Percentiles rank a stretch among this genome's conserved stretches.
Evolutionary conservation across 169 alveolate species (phyloP).

Genomic region (Babesia gibsoni): DNA sequence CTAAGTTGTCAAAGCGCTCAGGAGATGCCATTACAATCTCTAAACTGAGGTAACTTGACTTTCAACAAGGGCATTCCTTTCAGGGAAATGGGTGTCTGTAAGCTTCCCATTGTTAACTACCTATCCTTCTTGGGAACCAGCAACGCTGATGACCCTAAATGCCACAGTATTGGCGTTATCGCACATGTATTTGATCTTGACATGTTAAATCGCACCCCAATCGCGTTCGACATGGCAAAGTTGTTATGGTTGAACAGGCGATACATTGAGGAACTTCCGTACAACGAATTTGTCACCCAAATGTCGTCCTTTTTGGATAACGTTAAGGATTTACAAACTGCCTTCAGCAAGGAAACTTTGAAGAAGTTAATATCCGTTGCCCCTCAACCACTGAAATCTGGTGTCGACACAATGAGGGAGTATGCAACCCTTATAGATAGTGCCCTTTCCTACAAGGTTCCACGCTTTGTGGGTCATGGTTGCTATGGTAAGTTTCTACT

Average conservation of each 20-base stretch:
- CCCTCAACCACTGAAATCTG: neutral
- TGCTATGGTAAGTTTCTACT: neutral
- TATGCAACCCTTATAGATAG: neutral
- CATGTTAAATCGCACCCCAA: conserved; percentile 23
- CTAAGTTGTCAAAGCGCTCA: conserved; percentile 48
- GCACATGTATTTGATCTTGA: conserved; percentile 26
- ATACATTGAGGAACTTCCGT: conserved; percentile 12
- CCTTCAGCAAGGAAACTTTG: neutral
- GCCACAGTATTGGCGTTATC: conserved; percentile 10
- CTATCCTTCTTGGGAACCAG: conserved; percentile 52
- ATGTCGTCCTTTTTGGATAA: neutral
- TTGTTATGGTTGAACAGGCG: conserved; percentile 39
- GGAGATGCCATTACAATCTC: conserved; percentile 13
- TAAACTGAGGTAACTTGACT: conserved; percentile 12
- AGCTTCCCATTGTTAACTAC: conserved; percentile 49
- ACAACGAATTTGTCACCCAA: neutral
- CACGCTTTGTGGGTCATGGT: conserved; percentile 11
- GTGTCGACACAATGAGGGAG: conserved; percentile 27
- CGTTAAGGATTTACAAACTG: neutral
- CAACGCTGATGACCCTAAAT: conserved; percentile 26
- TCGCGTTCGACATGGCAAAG: conserved; percentile 31
- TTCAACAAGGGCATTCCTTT: no score
- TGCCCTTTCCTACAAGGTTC: conserved; percentile 11
- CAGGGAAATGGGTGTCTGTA: conserved; percentile 27
- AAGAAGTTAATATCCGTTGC: neutral